Percentiles rank a stretch among this genome's conserved stretches.
Conservation (phyloP, 108 stramenopile species). For the Nitzschia putrida region DNA sequence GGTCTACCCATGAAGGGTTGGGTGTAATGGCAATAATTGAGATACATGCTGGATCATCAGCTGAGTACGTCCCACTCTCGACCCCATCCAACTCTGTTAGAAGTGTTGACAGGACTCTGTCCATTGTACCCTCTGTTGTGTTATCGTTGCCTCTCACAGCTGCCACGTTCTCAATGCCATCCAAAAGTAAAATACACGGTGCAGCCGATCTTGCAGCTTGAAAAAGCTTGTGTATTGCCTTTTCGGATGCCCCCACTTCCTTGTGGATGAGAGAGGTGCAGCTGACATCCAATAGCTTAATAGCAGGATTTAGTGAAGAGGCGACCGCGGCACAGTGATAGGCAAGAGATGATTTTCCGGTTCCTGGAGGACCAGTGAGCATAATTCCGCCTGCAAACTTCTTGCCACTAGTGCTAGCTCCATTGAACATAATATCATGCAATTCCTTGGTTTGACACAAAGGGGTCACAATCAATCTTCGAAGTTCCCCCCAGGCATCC, state of each 20-base stretch:
- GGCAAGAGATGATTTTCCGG: conserved; percentile 73
- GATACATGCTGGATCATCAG: conserved; percentile 27
- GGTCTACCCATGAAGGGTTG: conserved; percentile 69
- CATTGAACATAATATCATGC: conserved; percentile 46
- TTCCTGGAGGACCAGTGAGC: conserved; percentile 66
- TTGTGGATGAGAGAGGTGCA: conserved; percentile 86
- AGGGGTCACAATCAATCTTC: conserved; percentile 71
- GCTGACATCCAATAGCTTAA: conserved; percentile 78
- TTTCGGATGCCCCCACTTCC: conserved; percentile 83
- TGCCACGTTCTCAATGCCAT: conserved; percentile 84
- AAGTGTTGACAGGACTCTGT: conserved; percentile 81
- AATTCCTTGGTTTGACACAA: conserved; percentile 66
- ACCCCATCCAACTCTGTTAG: conserved; percentile 86
- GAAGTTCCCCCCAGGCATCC: conserved; percentile 60
- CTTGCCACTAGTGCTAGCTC: conserved; percentile 20
- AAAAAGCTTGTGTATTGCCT: conserved; percentile 68
- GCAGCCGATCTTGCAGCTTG: conserved; percentile 62
- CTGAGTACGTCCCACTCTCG: conserved; percentile 15
- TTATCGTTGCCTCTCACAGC: conserved; percentile 78
- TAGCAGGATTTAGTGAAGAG: conserved; percentile 47
- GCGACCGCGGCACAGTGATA: conserved; percentile 65
- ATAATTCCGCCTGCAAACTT: conserved; percentile 72
- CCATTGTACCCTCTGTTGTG: conserved; percentile 88
- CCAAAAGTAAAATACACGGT: conserved; percentile 83
- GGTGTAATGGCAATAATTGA: conserved; percentile 83